Evolutionary conservation across 2,329 filamentous ascomycete genomes (phyloP), one percentile per base, ranked within the genome.

Genomic region (Bipolaris cookei): DNA sequence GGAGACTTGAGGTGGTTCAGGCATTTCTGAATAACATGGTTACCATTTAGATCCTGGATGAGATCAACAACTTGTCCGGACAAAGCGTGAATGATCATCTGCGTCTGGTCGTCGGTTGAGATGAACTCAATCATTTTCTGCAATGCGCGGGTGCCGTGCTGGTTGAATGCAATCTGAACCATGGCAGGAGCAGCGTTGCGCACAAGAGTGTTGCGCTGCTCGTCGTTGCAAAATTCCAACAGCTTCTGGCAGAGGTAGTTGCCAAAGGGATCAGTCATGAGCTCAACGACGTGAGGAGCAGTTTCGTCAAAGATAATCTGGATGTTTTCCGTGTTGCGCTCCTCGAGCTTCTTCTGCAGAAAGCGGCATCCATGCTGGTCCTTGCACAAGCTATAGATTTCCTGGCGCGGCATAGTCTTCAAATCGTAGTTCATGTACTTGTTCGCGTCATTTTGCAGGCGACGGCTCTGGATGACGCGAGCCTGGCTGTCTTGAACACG

Each of bases 61-160:
- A 99, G 85, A 68, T 95, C 90, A 18, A 99, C 95, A 46, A 99
- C 95, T 58, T 91, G 88, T 74, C 88, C 84, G 62, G 88, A 86
- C 48, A 99, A 84, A 13, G 95, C 91, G 52, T 90, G 83, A 64
- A 96, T 96, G 75, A 99, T 95, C 65, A 91, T 89, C 67, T 90
- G 84, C 48, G 94, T 90, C 79, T 79, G 95, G 71, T 90, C 88
- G 3, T 88, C 84, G 23, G 91, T 96, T 50, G 89, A 90, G 71
- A 99, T 91, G 75, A 91, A 96, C 79, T 99, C 95, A 65, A 99
- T 99, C 95, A 99, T 99, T 84, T 98, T 99, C 81, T 99, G 95
- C 57, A 99, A 81, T 62, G 95, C 95, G 51, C 95, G 88, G 57
- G 95, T 99, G 66, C 95, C 95, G 76, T 99, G 95, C 80, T 97